Percentiles rank a stretch among this genome's conserved stretches.
Conservation (phyloP, 768 basidiomycete genomes). For the Hygrocybe punicea region DNA sequence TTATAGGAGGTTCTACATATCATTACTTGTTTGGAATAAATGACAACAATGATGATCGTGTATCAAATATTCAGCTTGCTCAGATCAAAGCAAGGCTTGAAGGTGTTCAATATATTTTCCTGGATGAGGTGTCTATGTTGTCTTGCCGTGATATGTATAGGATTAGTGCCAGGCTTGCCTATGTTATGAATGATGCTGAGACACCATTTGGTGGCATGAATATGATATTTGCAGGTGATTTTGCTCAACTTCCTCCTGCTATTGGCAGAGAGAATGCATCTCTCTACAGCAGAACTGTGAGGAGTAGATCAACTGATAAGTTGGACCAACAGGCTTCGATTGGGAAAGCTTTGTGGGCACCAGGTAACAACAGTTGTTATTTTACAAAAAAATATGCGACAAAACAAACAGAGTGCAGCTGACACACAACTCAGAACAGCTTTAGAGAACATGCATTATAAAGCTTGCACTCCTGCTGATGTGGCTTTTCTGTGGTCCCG, state of each 20-base stretch:
- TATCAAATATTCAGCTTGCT: slow-evolving; percentile 1
- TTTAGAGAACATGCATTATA: slow-evolving; percentile 27
- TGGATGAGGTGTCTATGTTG: slow-evolving; percentile 45
- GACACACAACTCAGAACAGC: slow-evolving; percentile 17
- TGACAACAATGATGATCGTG: not conserved
- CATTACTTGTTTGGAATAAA: slow-evolving; percentile 14
- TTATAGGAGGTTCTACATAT: slow-evolving; percentile 26
- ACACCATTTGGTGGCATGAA: slow-evolving; percentile 36
- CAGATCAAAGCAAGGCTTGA: slow-evolving; percentile 11
- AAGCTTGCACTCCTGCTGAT: slow-evolving; percentile 38
- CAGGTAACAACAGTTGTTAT: slow-evolving; percentile 33
- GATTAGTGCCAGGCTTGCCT: slow-evolving; percentile 28
- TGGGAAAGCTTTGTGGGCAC: slow-evolving; percentile 32
- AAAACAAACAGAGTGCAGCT: slow-evolving; percentile 12
- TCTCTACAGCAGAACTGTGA: slow-evolving; percentile 13
- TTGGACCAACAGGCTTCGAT: slow-evolving; percentile 16
- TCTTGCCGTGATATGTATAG: slow-evolving; percentile 30
- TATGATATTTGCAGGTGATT: slow-evolving; percentile 40
- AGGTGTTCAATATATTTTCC: slow-evolving; percentile 36
- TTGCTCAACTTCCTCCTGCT: slow-evolving; percentile 32
- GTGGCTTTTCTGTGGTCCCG: slow-evolving; percentile 31
- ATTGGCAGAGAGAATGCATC: slow-evolving; percentile 17
- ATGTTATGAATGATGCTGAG: slow-evolving; percentile 13
- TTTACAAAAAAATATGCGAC: slow-evolving; percentile 33
- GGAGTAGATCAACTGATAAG: not conserved